Base-by-base conservation (phyloP, 1,139 yeast species). In the Kodamaea ohmeri region DNA sequence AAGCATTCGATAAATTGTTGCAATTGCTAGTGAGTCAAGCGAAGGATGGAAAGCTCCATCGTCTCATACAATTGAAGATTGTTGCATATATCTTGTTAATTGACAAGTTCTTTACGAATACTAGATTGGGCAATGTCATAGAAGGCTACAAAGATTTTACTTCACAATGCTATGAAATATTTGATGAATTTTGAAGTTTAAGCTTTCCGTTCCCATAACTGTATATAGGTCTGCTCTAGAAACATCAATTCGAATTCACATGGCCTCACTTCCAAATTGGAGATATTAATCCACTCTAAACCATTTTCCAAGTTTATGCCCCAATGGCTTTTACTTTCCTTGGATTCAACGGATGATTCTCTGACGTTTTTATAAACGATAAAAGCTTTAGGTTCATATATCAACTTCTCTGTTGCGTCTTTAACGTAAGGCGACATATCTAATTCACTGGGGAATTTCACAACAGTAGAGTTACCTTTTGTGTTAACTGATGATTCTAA, bases 201-300 rank as follows among this genome's bases (percentile, higher is more conserved):
- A 14, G 26, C 30, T 12, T 13, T 21, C 26, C 30, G 15, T 21
- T 31, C 28, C 38, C 35, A 32, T 2, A 33, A 27, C 15, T 37
- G 31, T 32, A 41, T 27, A 56, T 77, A 79, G 33, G 78, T 73
- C 46, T 83, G 87, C 32, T 73, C 71, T 26, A 85, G 56, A 49
- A 83, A 81, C 37, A 86, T 51, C 36, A 84, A 62, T 46, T 83
- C 89, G 34, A 67, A 65, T 31, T 80, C 79, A 28, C 74, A 69
- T 12, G 56, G 55, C 27, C 61, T 66, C 1, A 78, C 71, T 11
- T 60, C 56, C 35, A 77, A 60, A 48, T 83, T 81, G 34, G 72
- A 68, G 9, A 85, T 67, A 42, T 75, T 78, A 3, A 71, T 48
- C 94, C 95, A 86, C 19, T 61, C 58, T 4, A 65, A 52, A 3